Conservation (phyloP, 1,284 basidiomycete genomes). For the Malassezia nana region DNA sequence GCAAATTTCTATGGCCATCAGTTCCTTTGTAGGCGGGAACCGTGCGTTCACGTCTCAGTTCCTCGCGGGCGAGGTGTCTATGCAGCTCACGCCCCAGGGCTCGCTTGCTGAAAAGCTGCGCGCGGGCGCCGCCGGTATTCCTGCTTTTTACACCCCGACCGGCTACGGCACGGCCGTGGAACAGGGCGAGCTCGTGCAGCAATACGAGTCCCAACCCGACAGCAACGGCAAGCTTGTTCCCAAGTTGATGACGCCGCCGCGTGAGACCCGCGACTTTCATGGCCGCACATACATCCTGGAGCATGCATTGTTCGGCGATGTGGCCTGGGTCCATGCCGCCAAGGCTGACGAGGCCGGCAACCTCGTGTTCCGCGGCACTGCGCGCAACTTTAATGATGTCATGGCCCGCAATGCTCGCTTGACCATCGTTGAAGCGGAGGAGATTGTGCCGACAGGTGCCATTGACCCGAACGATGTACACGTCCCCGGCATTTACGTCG, state of each 20-base stretch:
- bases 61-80: conserved; percentile 34
- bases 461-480: conserved; percentile 36
- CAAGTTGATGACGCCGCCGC: background rate
- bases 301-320: conserved; percentile 71
- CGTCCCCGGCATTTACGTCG: conserved; percentile 38
- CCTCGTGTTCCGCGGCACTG: conserved; percentile 48
- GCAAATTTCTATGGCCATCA: conserved; percentile 41
- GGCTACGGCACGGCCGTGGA: conserved; percentile 54
- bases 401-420: conserved; percentile 43
- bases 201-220: conserved; percentile 33
- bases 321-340: conserved; percentile 85
- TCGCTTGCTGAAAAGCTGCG: conserved; percentile 83
- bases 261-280: conserved; percentile 65
- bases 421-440: conserved; percentile 44
- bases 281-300: conserved; percentile 79
- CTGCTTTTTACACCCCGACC: conserved; percentile 89
- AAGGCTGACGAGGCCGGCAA: conserved; percentile 71
- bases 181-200: conserved; percentile 49
- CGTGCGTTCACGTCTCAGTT: conserved; percentile 43
- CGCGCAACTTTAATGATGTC: conserved; percentile 39
- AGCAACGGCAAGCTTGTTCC: conserved; percentile 12
- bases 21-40: conserved; percentile 44
- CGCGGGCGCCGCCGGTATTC: conserved; percentile 84
- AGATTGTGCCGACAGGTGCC: conserved; percentile 35
- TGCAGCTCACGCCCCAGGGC: conserved; percentile 44